These are phyloP conservation scores for Globisporangium camurandrum DNA, from an alignment of 352 stramenopile species.

Conservation along the genomic window DNA sequence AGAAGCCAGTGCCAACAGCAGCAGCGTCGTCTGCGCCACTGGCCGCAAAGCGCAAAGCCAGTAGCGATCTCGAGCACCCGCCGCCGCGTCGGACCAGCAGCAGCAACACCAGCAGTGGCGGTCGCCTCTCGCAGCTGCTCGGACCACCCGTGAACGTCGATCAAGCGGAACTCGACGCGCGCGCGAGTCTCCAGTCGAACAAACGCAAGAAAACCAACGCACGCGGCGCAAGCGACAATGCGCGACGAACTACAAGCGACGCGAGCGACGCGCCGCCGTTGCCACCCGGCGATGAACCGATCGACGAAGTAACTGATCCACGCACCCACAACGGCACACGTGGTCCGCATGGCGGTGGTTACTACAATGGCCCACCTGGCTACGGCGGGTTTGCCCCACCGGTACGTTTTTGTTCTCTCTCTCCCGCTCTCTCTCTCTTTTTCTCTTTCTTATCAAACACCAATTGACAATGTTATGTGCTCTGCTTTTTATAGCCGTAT, in stretches of 20 bases:
- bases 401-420: constrained; percentile 38
- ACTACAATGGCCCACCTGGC: constrained; percentile 53
- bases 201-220: constrained; percentile 49
- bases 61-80: constrained; percentile 7
- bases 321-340: constrained; percentile 9
- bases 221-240: constrained; percentile 14
- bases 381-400: constrained; percentile 49
- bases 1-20: constrained; percentile 17
- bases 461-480: no score
- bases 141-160: constrained; percentile 72
- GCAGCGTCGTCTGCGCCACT: constrained; percentile 1
- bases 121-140: constrained; percentile 40
- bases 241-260: constrained; percentile 19
- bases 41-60: constrained; percentile 15
- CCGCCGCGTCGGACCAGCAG: constrained; percentile 1
- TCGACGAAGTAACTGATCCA: constrained; percentile 14
- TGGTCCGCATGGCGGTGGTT: constrained; percentile 23
- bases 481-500: constrained; percentile 38
- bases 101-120: constrained; percentile 9
- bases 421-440: no score
- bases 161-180: constrained; percentile 65
- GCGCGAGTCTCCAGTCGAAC: constrained; percentile 42
- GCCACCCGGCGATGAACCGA: constrained; percentile 22
- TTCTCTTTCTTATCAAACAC: no score
- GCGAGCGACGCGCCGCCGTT: constrained; percentile 18